phyloP scores from a whole-genome alignment of 2,329 filamentous ascomycete genomes.

The Diaporthe citriasiana region DNA sequence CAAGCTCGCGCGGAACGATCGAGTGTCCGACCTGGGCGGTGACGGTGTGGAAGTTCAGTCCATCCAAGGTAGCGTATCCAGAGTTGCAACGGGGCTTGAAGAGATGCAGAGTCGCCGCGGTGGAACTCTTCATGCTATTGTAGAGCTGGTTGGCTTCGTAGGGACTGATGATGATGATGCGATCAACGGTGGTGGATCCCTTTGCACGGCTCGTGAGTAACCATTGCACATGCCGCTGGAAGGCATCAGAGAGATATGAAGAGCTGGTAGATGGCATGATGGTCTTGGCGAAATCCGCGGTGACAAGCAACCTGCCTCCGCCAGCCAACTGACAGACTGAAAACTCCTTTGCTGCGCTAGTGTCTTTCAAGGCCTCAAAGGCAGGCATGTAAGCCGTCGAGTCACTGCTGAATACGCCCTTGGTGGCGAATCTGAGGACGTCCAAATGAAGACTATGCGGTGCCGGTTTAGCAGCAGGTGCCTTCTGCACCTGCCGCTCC shows the following conservation, averaged over 20 bases:
- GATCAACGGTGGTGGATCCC: not conserved
- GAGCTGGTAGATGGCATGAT: constrained; percentile 48
- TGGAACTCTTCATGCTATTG: constrained; percentile 51
- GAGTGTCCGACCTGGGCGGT: constrained; percentile 45
- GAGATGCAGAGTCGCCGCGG: constrained; percentile 63
- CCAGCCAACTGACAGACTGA: not conserved
- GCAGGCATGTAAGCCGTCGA: constrained; percentile 59
- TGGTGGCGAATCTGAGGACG: constrained; percentile 56
- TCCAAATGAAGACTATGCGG: constrained; percentile 59
- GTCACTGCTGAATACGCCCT: constrained; percentile 49
- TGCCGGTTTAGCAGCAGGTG: constrained; percentile 55
- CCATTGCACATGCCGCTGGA: constrained; percentile 68
- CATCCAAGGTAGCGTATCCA: constrained; percentile 56
- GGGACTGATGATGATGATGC: constrained; percentile 71
- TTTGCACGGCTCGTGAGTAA: constrained; percentile 56
- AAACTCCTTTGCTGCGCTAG: constrained; percentile 55
- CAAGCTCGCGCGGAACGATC: constrained; percentile 38
- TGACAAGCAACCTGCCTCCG: constrained; percentile 54
- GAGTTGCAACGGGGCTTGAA: constrained; percentile 56
- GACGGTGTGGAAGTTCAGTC: constrained; percentile 59
- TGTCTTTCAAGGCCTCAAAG: constrained; percentile 58
- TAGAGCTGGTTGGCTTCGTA: constrained; percentile 70
- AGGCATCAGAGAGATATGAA: constrained; percentile 56
- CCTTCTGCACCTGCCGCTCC: constrained; percentile 68
- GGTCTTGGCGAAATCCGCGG: constrained; percentile 64